A percentile compares a stretch with the other conserved stretches of the same genome.
Conservation (phyloP, 306 rosid genomes). For the Cyclanthera cordifolia region DNA sequence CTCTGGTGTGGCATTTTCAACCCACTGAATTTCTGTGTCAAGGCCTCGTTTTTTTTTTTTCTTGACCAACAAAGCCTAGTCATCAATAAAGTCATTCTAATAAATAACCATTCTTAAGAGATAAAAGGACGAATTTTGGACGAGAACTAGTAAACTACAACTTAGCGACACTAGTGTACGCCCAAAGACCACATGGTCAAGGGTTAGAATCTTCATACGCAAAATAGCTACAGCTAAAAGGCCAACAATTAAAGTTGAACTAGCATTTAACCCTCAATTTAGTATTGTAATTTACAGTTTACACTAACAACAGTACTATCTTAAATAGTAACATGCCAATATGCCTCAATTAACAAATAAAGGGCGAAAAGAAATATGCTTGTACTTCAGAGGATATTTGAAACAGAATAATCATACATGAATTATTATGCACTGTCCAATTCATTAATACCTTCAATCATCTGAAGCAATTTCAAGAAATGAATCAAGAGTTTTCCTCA, state of each 20-base stretch:
- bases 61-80: background rate
- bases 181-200: too few species aligned
- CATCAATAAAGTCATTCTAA: background rate
- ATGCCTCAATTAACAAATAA: background rate
- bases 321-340: background rate
- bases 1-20: background rate
- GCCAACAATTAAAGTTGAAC: too few species aligned
- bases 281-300: background rate
- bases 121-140: background rate
- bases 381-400: background rate
- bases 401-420: background rate
- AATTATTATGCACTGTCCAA: background rate
- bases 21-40: too few species aligned
- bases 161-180: too few species aligned
- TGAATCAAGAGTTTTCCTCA: slow-evolving; percentile 81
- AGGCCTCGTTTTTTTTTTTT: too few species aligned
- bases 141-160: too few species aligned
- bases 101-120: background rate
- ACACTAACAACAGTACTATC: background rate
- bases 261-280: background rate
- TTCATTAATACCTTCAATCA: slow-evolving; percentile 22
- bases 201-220: too few species aligned
- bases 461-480: slow-evolving; percentile 66
- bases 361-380: too few species aligned
- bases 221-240: too few species aligned